phyloP scores from a whole-genome alignment of 441 rosid genomes.

The Biscutella laevigata region DNA sequence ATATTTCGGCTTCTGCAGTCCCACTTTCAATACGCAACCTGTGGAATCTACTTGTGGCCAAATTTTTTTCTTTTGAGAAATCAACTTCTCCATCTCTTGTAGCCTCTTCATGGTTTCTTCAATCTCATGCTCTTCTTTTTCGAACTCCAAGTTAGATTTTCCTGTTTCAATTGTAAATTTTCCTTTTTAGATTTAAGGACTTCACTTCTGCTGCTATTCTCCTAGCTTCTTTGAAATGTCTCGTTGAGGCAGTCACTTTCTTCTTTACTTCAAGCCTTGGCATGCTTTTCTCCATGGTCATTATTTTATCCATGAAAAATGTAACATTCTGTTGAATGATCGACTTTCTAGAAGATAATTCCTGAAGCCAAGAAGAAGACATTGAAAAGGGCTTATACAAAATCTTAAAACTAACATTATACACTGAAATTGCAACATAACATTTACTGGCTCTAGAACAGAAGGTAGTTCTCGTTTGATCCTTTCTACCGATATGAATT shows the following conservation, averaged over 20 bases:
- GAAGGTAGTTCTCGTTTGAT: too few relatives aligned
- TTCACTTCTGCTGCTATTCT: conserved; percentile 81
- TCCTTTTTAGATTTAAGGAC: conserved; percentile 62
- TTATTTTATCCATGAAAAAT: conserved; percentile 57
- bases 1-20: conserved; percentile 65
- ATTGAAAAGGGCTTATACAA: background rate
- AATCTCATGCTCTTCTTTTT: conserved; percentile 49
- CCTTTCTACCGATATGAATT: too few relatives aligned
- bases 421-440: background rate
- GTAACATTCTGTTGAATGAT: conserved; percentile 64
- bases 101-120: conserved; percentile 47
- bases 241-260: conserved; percentile 73
- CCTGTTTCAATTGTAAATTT: conserved; percentile 41
- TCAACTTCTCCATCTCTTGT: conserved; percentile 51
- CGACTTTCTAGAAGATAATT: conserved; percentile 69
- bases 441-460: too few relatives aligned
- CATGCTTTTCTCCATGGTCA: conserved; percentile 67
- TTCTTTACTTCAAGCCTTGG: conserved; percentile 86
- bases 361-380: conserved; percentile 36
- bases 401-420: background rate
- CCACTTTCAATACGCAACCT: conserved; percentile 52
- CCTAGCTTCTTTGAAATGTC: conserved; percentile 92
- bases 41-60: conserved; percentile 66
- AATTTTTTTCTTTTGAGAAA: conserved; percentile 59
- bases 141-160: conserved; percentile 38